Evolutionary conservation across 768 basidiomycete genomes (phyloP).

Genomic region (Amanita subjunquillea): DNA sequence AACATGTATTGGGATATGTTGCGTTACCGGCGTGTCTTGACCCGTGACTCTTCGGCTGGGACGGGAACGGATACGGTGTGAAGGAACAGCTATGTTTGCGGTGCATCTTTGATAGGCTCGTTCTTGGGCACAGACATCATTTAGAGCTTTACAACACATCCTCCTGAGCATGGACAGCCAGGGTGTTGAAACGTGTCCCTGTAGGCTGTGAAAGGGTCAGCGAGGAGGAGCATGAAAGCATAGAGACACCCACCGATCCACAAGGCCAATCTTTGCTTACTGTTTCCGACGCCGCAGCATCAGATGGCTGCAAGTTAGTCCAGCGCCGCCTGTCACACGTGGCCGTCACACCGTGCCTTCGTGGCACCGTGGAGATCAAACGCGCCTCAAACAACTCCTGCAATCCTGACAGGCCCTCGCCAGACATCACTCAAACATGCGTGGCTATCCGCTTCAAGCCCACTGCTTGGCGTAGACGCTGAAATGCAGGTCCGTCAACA

Average conservation of each 20-base stretch:
- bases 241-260: not conserved
- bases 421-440: not conserved
- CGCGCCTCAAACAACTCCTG: not conserved
- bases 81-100: not conserved
- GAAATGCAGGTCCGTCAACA: not conserved
- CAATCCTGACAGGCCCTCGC: not conserved
- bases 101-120: not conserved
- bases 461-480: not conserved
- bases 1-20: not conserved
- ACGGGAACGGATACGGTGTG: not conserved
- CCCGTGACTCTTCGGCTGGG: not conserved
- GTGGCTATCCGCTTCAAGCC: not conserved
- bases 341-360: not conserved
- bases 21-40: not conserved
- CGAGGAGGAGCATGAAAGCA: not conserved
- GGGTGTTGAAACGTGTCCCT: constrained; percentile 13
- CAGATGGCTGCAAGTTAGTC: not conserved
- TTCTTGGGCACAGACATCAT: no score
- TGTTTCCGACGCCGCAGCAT: constrained; percentile 2
- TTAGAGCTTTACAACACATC: no score
- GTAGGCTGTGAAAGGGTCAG: not conserved
- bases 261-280: not conserved
- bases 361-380: not conserved
- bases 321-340: not conserved
- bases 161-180: constrained; percentile 72